Base-by-base conservation (phyloP, 345 rosid genomes). In the Salix udensis region DNA sequence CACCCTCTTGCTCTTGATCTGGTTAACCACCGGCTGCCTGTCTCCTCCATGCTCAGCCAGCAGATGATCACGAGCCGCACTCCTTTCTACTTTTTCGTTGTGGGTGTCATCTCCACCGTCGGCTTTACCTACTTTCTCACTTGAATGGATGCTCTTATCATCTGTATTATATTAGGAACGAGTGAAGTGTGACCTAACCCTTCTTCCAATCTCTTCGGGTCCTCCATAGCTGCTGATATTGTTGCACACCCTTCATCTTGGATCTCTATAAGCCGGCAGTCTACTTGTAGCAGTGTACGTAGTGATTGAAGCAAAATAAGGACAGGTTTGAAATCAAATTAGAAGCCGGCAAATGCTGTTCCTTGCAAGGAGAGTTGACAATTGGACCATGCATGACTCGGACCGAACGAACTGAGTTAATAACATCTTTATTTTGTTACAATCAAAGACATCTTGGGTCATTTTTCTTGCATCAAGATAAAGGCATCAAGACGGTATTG, bases 181-280 rank as follows among this genome's bases (percentile, higher is more conserved):
- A 61, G 28, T 19, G 31, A 21, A 19, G 46, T 60, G 37, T 71
- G 77, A 10, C 68, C 84, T 18, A 82, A 52, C 60, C 89, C 90
- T 83, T 87, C 90, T 84, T 87, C 92, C n/a, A 84, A 74, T 79
- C 64, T 86, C 78, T 74, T 83, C 8, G 86, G 79, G 72, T 86
- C 89, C 74, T 76, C 86, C 88, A 86, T 85, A 9, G 68, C 67
- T 68, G 16, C 18, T 65, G 5, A 36, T 40, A 2, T 26, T 28
- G 28, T 0, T 62, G 55, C 53, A 39, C 13, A n/a, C n/a, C 6
- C 36, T 4, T 53, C 26, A 8, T 42, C 66, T 34, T 6, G 19
- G 61, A 55, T 37, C 58, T 28, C n/a, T 31, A 6, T 30, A 3
- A 67, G 21, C 7, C 18, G 6, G 15, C 18, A 76, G 8, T n/a